Conservation (phyloP, 345 rosid genomes). For the Euphorbia peplus region DNA sequence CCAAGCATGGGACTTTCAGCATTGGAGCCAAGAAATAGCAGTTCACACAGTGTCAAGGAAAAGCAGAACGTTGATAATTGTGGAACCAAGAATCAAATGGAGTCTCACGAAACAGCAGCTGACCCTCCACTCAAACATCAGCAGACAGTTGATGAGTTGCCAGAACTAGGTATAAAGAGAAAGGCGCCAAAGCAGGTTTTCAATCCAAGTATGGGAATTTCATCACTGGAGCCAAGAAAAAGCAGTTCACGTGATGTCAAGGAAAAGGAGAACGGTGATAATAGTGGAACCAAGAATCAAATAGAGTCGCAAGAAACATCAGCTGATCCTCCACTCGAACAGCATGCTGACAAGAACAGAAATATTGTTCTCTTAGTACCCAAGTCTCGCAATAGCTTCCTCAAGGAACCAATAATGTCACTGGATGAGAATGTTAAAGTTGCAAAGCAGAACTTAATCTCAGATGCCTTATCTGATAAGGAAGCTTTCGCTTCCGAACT, state of each 20-base stretch:
- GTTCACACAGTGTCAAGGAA: constrained; percentile 29
- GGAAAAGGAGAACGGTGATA: constrained; percentile 26
- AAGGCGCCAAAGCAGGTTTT: constrained; percentile 22
- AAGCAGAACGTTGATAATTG: constrained; percentile 20
- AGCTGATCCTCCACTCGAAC: constrained; percentile 26
- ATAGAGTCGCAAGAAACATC: constrained; percentile 24
- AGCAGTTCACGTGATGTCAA: constrained; percentile 25
- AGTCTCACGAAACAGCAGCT: constrained; percentile 22
- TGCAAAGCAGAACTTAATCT: constrained; percentile 25
- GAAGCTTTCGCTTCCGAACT: constrained; percentile 27
- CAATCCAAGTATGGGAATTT: constrained; percentile 20
- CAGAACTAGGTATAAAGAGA: constrained; percentile 14
- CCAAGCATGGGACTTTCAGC: constrained; percentile 26
- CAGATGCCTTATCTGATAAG: constrained; percentile 32
- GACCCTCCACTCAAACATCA: constrained; percentile 27
- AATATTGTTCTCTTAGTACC: constrained; percentile 52
- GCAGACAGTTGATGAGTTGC: constrained; percentile 23
- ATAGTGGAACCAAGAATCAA: constrained; percentile 31
- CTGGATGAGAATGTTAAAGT: constrained; percentile 28
- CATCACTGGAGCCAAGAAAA: constrained; percentile 35
- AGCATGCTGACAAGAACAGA: constrained; percentile 31
- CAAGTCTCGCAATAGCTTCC: constrained; percentile 25
- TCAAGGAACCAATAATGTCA: constrained; percentile 20
- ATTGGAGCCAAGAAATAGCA: constrained; percentile 32
- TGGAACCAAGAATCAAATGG: constrained; percentile 32